Evolutionary conservation across 2,329 filamentous ascomycete species (phyloP).

Genomic region (Hypoxylon sp.): DNA sequence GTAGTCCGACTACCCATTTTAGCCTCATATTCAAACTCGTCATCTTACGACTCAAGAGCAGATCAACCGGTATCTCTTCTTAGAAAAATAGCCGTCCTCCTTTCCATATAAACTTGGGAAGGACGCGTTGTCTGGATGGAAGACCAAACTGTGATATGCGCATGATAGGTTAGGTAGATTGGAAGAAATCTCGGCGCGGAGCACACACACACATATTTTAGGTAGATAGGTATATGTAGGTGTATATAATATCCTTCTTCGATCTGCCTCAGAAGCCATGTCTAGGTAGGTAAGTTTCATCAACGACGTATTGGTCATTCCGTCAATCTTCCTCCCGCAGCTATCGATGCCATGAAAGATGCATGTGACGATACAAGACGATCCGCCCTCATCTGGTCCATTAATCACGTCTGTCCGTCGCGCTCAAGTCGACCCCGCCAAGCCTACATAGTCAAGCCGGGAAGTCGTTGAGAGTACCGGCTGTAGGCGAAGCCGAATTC

Average conservation of each 20-base stretch:
- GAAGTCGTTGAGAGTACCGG: conserved; percentile 10
- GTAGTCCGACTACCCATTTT: too few species aligned
- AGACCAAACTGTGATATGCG: not conserved
- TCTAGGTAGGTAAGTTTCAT: conserved; percentile 13
- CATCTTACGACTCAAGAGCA: too few species aligned
- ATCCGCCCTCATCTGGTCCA: not conserved
- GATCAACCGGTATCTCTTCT: too few species aligned
- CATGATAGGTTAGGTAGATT: conserved; percentile 7
- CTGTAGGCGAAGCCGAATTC: not conserved
- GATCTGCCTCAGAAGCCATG: conserved; percentile 23
- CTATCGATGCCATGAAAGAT: conserved; percentile 4
- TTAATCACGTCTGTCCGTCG: not conserved
- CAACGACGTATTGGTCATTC: conserved; percentile 23
- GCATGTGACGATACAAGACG: conserved; percentile 19
- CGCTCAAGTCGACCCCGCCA: not conserved
- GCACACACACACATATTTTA: conserved; percentile 17
- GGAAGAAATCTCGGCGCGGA: conserved; percentile 5
- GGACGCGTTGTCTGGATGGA: too few species aligned
- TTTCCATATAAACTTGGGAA: too few species aligned
- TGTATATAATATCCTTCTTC: conserved; percentile 20
- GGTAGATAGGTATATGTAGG: too few species aligned
- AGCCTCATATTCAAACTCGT: too few species aligned
- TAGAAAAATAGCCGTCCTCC: too few species aligned
- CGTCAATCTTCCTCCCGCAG: conserved; percentile 6
- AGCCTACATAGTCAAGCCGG: conserved; percentile 1